phyloP scores from a whole-genome alignment of 2,329 filamentous ascomycete species.

The Cladosporium oxysporum region DNA sequence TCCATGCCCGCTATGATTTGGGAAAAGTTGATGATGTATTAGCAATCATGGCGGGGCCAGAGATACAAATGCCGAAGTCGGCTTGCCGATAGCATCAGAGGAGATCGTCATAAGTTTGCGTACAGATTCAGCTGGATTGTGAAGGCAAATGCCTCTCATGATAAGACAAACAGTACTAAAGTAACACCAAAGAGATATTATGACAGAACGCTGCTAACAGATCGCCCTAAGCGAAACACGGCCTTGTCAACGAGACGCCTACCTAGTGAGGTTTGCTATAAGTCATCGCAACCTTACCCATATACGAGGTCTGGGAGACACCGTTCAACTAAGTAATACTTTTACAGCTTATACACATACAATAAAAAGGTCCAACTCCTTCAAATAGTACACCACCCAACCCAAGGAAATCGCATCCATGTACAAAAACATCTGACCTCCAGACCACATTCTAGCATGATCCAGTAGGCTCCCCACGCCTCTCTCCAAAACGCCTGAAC shows the following conservation, averaged over 20 bases:
- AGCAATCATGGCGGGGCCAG: constrained; percentile 11
- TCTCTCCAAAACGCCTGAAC: neutral
- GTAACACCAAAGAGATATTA: no score
- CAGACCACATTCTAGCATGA: neutral
- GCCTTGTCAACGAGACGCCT: no score
- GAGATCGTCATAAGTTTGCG: neutral
- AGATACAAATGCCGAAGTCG: constrained; percentile 3
- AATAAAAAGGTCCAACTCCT: neutral
- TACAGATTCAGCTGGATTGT: neutral
- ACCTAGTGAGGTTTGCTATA: neutral
- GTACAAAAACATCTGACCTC: neutral
- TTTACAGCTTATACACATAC: neutral
- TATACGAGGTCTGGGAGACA: neutral
- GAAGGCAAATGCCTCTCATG: neutral
- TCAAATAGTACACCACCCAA: neutral
- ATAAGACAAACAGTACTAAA: no score
- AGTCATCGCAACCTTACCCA: neutral
- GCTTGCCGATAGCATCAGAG: neutral
- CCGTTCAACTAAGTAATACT: neutral
- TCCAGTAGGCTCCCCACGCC: neutral
- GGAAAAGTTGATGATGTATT: constrained; percentile 13
- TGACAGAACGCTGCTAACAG: neutral
- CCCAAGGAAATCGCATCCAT: neutral
- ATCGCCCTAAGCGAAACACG: no score
- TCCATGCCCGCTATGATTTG: neutral